A percentile compares a stretch with the other conserved stretches of the same genome.
These are phyloP conservation scores for Tylopilus orsonianus DNA, from an alignment of 1,284 basidiomycete genomes.

Conservation along the genomic window DNA sequence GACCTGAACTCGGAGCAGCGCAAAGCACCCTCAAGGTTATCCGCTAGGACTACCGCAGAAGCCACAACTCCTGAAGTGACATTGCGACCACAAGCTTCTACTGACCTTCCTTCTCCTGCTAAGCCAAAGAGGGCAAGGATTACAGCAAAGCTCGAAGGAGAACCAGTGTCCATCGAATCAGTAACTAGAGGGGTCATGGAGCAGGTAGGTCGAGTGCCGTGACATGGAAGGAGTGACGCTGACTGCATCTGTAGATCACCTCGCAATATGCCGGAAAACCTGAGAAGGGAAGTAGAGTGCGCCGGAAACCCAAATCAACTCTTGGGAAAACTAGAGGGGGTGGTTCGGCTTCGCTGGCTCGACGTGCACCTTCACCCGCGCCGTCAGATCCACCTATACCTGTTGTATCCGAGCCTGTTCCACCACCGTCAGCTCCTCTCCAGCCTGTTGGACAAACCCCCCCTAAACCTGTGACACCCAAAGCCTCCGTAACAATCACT, in stretches of 20 bases:
- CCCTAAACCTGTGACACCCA: constrained; percentile 33
- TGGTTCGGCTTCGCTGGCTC: constrained; percentile 5
- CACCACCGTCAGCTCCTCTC: constrained; percentile 6
- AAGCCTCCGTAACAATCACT: constrained; percentile 37
- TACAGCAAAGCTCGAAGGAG: constrained; percentile 27
- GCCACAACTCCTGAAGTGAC: constrained; percentile 8
- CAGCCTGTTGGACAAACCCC: constrained; percentile 12
- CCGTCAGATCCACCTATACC: constrained; percentile 19
- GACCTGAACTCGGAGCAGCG: constrained; percentile 24
- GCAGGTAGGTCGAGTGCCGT: constrained; percentile 19
- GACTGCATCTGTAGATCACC: constrained; percentile 11
- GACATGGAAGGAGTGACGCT: constrained; percentile 6
- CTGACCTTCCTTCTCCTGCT: constrained; percentile 27
- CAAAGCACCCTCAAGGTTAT: constrained; percentile 28
- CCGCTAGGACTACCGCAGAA: constrained; percentile 22
- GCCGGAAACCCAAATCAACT: constrained; percentile 25
- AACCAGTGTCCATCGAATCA: constrained; percentile 10
- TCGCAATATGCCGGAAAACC: constrained; percentile 17
- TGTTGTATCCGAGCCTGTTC: constrained; percentile 14
- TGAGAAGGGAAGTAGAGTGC: constrained; percentile 17
- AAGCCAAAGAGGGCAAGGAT: constrained; percentile 33
- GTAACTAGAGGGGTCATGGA: constrained; percentile 4
- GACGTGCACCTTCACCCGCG: constrained; percentile 13
- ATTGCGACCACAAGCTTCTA: constrained; percentile 14
- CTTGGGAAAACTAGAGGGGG: constrained; percentile 20